These are phyloP conservation scores for Cryphonectria radicalis DNA, from an alignment of 2,329 filamentous ascomycete genomes.

Conservation along the genomic window DNA sequence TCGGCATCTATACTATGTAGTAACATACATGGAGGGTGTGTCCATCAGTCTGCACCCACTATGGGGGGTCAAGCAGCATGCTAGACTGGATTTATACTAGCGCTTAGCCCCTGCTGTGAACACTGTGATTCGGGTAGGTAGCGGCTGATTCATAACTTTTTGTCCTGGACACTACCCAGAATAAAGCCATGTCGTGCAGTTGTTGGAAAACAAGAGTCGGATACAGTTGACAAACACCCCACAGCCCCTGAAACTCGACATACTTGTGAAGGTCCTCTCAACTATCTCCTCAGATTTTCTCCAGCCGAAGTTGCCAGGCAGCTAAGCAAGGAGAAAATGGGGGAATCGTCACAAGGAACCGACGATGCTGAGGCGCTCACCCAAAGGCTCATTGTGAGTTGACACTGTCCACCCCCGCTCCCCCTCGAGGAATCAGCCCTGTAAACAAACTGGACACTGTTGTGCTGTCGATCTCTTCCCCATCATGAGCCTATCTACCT, in stretches of 20 bases:
- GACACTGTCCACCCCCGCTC: too few relatives aligned
- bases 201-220: background rate
- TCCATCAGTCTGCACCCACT: background rate
- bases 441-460: background rate
- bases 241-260: background rate
- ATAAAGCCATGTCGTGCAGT: background rate
- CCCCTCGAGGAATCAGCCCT: background rate
- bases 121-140: background rate
- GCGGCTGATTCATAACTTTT: background rate
- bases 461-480: background rate
- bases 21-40: background rate
- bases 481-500: background rate
- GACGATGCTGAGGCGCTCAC: slow-evolving; percentile 22
- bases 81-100: background rate
- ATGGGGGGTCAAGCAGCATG: too few relatives aligned
- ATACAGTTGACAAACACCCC: background rate
- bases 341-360: slow-evolving; percentile 13
- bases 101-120: background rate
- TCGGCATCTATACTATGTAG: too few relatives aligned
- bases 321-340: background rate
- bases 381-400: slow-evolving; percentile 23
- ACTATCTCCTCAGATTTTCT: background rate
- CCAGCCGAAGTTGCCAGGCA: too few relatives aligned
- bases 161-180: background rate
- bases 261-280: background rate